Conservation (phyloP, 345 rosid species). For the Boechera retrofracta region DNA sequence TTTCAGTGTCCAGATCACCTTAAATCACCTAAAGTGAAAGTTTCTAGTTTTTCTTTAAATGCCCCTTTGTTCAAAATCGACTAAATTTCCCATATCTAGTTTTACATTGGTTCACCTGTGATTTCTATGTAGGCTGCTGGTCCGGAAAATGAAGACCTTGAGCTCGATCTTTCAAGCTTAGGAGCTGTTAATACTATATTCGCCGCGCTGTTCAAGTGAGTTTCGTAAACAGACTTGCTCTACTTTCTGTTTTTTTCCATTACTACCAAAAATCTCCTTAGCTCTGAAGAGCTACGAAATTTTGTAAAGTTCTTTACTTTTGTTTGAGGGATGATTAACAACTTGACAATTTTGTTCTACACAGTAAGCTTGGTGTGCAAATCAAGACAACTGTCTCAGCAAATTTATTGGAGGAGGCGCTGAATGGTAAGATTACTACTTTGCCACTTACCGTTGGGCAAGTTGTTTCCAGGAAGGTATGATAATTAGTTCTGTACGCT, state of each 20-base stretch:
- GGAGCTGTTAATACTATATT: conserved; percentile 95
- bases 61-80: not conserved
- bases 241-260: conserved; percentile 14
- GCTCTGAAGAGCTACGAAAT: not conserved
- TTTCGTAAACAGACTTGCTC: not conserved
- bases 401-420: conserved; percentile 83
- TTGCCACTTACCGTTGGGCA: conserved; percentile 64
- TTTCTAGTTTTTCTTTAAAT: conserved; percentile 2
- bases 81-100: not conserved
- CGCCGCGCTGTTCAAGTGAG: conserved; percentile 92
- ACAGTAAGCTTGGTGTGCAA: conserved; percentile 95
- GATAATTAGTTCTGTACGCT: conserved; percentile 13
- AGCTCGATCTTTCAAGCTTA: conserved; percentile 95
- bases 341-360: not conserved
- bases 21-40: not conserved
- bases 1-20: not conserved
- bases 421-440: conserved; percentile 68
- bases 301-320: conserved; percentile 13
- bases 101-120: conserved; percentile 11
- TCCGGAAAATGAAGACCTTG: conserved; percentile 81
- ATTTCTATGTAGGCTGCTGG: conserved; percentile 64
- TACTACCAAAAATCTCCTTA: not conserved
- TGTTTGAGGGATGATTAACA: not conserved
- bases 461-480: conserved; percentile 76
- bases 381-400: conserved; percentile 96